Base-by-base conservation (phyloP, 1,284 basidiomycete genomes). In the Sporisorium exsertum region DNA sequence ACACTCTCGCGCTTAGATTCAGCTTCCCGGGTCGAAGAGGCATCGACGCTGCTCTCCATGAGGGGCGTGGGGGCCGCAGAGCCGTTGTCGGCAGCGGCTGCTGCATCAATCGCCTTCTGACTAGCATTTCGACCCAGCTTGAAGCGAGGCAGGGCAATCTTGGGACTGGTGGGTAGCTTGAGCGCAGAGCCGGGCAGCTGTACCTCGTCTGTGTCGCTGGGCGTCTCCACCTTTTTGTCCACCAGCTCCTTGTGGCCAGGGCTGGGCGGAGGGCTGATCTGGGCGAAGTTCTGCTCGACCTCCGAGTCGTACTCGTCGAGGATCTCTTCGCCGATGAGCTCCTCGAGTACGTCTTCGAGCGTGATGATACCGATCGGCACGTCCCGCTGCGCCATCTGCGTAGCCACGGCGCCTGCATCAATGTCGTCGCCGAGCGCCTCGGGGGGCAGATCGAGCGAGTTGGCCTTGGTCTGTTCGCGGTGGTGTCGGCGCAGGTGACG, bases 281-380 rank as follows among this genome's bases (percentile, higher is more conserved):
- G 64, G 35, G 77, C 77, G 54, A 81, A 79, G 54, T 79, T 77
- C 58, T 79, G 77, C 59, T 81, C 78, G n/a, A 72, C 81, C 29
- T 73, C 72, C 8, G 78, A 77, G 49, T 84, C 81, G 57, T 82
- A 83, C 58, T 83, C 82, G 52, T 84, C 83, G 22, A 81, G 63
- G 27, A 84, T 85, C 60, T 85, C 84, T 58, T 83, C 81, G 33
- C 80, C 79, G 55, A 85, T 79, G 16, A 76, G 42, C 65, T 77
- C 92, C 89, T 96, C 94, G 10, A 96, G 88, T 18, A 96, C 93
- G 77, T 96, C 94, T 85, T 96, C 94, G 3, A 96, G 88, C 1
- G 94, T 96, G 76, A 96, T 95, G 83, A 96, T 94, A 66, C 94
- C 94, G 26, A 96, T 87, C 1, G 94, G 94, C 89, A 70, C 72